These are phyloP conservation scores for Nitzschia putrida DNA, from an alignment of 108 stramenopile species.

Conservation along the genomic window DNA sequence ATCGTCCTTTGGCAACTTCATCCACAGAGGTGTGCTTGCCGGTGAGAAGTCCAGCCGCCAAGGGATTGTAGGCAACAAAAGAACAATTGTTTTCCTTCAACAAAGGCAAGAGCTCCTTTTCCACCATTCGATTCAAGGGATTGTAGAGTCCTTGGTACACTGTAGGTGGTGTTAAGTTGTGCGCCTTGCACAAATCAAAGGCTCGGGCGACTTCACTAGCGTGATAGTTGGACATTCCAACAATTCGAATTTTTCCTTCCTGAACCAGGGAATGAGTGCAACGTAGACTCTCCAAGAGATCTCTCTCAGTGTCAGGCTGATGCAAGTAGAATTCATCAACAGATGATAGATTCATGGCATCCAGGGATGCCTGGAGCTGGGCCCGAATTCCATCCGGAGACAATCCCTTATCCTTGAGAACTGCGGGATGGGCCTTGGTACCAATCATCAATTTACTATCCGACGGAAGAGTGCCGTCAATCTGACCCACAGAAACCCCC, in stretches of 20 bases:
- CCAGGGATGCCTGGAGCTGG: slow-evolving; percentile 63
- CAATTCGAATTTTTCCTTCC: slow-evolving; percentile 49
- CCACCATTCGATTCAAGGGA: slow-evolving; percentile 89
- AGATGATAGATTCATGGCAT: slow-evolving; percentile 49
- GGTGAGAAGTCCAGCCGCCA: slow-evolving; percentile 87
- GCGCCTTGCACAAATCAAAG: slow-evolving; percentile 69
- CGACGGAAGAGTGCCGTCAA: background rate
- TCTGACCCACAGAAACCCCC: slow-evolving; percentile 39
- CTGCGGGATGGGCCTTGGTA: slow-evolving; percentile 80
- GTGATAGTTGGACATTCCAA: slow-evolving; percentile 88
- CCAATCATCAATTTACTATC: slow-evolving; percentile 35
- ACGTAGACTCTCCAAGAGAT: slow-evolving; percentile 62
- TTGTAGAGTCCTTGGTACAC: slow-evolving; percentile 97
- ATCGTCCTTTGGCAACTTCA: slow-evolving; percentile 68
- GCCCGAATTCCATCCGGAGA: slow-evolving; percentile 59
- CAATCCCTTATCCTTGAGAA: slow-evolving; percentile 53
- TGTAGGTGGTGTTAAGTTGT: slow-evolving; percentile 72
- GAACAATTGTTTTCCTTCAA: slow-evolving; percentile 65
- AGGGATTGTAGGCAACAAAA: slow-evolving; percentile 95
- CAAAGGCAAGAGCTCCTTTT: slow-evolving; percentile 82
- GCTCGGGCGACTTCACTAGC: slow-evolving; percentile 77
- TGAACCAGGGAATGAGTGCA: slow-evolving; percentile 52
- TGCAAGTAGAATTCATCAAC: slow-evolving; percentile 83
- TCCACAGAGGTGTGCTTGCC: slow-evolving; percentile 61
- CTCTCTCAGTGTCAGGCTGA: slow-evolving; percentile 78